Percentiles rank a stretch among this genome's conserved stretches.
Evolutionary conservation across 1,284 basidiomycete genomes (phyloP).

Genomic region (Sanghuangporus baumii): DNA sequence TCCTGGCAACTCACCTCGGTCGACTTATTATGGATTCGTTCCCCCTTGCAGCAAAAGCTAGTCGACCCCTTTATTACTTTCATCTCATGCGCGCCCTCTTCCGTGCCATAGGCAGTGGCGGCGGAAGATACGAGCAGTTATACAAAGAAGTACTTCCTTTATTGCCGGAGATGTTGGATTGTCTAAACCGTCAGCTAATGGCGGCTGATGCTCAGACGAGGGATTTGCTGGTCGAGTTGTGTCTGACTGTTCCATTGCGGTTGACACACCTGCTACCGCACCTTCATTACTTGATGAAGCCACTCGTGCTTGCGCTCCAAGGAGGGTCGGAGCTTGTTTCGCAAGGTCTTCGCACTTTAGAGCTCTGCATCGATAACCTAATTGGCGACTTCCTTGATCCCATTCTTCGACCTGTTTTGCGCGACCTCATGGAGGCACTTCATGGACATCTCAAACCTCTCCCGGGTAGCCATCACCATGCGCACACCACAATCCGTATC

Average conservation of each 20-base stretch:
- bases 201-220: slow-evolving; percentile 72
- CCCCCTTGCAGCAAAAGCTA: slow-evolving; percentile 86
- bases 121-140: slow-evolving; percentile 89
- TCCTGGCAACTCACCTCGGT: slow-evolving; percentile 88
- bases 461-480: slow-evolving; percentile 87
- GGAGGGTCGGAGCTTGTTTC: slow-evolving; percentile 88
- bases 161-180: slow-evolving; percentile 95
- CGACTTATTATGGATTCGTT: slow-evolving; percentile 98
- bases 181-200: slow-evolving; percentile 85
- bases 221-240: slow-evolving; percentile 96
- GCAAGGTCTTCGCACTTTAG: slow-evolving; percentile 94
- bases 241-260: slow-evolving; percentile 93
- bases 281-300: slow-evolving; percentile 95
- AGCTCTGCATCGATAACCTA: slow-evolving; percentile 99
- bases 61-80: slow-evolving; percentile 91
- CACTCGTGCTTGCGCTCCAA: slow-evolving; percentile 87
- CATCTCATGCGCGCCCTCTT: slow-evolving; percentile 93
- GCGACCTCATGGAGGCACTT: slow-evolving; percentile 93
- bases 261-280: slow-evolving; percentile 95
- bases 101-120: slow-evolving; percentile 92
- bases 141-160: slow-evolving; percentile 98
- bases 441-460: slow-evolving; percentile 88
- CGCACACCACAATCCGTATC: slow-evolving; percentile 95
- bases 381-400: slow-evolving; percentile 99
- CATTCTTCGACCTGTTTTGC: slow-evolving; percentile 86